These are phyloP conservation scores for Aspergillus latus DNA, from an alignment of 2,329 filamentous ascomycete genomes.

Conservation along the genomic window DNA sequence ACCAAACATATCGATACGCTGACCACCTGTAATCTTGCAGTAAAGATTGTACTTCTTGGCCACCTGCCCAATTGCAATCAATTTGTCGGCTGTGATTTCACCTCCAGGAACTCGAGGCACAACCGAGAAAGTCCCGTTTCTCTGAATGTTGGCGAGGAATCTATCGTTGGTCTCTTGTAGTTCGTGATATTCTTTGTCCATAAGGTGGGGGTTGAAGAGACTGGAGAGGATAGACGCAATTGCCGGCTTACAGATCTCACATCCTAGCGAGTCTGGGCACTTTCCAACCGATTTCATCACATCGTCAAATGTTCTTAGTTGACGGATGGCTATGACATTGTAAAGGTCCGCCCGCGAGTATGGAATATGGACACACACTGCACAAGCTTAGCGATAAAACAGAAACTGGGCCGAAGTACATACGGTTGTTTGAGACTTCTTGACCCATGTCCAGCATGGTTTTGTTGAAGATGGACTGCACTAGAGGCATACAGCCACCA, in stretches of 20 bases:
- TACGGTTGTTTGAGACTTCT: conserved; percentile 75
- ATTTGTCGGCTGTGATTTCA: conserved; percentile 83
- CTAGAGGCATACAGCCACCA: conserved; percentile 84
- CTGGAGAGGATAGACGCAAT: conserved; percentile 78
- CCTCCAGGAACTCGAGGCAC: conserved; percentile 79
- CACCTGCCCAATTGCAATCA: conserved; percentile 79
- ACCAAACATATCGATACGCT: conserved; percentile 91
- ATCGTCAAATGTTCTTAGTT: conserved; percentile 67
- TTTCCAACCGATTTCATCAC: conserved; percentile 79
- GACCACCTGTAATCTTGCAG: conserved; percentile 88
- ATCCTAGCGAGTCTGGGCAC: conserved; percentile 70
- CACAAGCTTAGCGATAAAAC: conserved; percentile 9
- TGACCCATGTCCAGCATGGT: conserved; percentile 82
- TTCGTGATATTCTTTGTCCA: conserved; percentile 68
- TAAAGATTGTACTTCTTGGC: conserved; percentile 83
- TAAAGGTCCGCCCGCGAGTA: conserved; percentile 86
- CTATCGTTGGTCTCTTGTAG: conserved; percentile 90
- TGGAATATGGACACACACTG: conserved; percentile 76
- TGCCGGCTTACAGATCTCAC: conserved; percentile 82
- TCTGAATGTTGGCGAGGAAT: conserved; percentile 85
- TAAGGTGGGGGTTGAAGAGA: conserved; percentile 79
- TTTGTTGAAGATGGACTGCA: conserved; percentile 86
- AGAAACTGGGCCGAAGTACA: conserved; percentile 14
- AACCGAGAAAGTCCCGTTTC: conserved; percentile 87
- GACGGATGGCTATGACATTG: conserved; percentile 82